Evolutionary conservation across 2,329 filamentous ascomycete species (phyloP).

Genomic region (Pyrenochaeta sp.): DNA sequence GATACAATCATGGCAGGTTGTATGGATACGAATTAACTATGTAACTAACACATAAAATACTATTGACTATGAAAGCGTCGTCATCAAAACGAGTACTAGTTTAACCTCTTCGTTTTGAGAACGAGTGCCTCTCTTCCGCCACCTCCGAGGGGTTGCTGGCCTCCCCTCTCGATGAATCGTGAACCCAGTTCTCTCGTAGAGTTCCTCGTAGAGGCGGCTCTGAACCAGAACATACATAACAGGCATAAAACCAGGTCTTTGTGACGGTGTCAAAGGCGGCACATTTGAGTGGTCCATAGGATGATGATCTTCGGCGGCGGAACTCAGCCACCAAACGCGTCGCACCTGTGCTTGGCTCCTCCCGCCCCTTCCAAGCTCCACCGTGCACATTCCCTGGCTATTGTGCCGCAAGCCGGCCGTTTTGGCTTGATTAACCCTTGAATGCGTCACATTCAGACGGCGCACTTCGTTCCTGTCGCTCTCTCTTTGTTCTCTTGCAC

Average conservation of each 20-base stretch:
- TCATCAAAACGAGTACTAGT: no score
- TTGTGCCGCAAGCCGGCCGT: constrained; percentile 4
- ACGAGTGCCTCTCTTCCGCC: no score
- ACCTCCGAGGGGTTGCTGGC: no score
- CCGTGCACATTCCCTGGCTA: background rate
- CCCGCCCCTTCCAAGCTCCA: background rate
- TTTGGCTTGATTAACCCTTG: constrained; percentile 1
- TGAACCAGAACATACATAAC: no score
- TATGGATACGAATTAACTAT: background rate
- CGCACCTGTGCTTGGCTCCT: background rate
- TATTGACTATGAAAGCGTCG: background rate
- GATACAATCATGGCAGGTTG: background rate
- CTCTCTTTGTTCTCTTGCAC: background rate
- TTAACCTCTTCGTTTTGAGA: no score
- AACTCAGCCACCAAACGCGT: constrained; percentile 6
- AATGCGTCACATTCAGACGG: background rate
- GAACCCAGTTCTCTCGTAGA: no score
- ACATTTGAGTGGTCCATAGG: background rate
- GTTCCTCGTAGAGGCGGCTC: no score
- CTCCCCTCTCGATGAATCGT: no score
- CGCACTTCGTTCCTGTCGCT: background rate
- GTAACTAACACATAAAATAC: background rate
- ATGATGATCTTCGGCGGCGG: background rate
- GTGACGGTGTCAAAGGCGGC: background rate
- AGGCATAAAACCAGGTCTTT: no score